Conservation (phyloP, 179 eudicot species). For the Spinacia oleracea region DNA sequence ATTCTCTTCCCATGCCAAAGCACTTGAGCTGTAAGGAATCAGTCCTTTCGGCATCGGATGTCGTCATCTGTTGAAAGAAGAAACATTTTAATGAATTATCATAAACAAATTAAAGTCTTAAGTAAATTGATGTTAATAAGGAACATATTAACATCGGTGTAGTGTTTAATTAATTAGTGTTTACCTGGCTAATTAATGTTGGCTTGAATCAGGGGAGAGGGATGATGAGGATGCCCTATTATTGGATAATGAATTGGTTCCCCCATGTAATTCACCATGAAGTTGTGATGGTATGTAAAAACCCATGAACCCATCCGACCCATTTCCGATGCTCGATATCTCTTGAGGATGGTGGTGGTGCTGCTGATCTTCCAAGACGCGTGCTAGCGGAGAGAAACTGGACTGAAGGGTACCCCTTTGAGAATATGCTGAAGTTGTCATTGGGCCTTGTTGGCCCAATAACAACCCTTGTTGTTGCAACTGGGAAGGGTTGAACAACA, state of each 20-base stretch:
- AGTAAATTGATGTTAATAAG: too few species aligned
- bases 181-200: constrained; percentile 29
- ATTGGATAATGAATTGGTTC: constrained; percentile 32
- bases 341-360: constrained; percentile 31
- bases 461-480: constrained; percentile 29
- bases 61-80: constrained; percentile 26
- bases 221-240: constrained; percentile 58
- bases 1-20: constrained; percentile 19
- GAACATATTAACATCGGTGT: background rate
- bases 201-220: constrained; percentile 63
- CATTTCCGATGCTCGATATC: constrained; percentile 23
- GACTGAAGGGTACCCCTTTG: constrained; percentile 74
- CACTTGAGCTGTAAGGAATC: constrained; percentile 21
- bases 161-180: background rate
- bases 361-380: constrained; percentile 35
- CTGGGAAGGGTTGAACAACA: constrained; percentile 31
- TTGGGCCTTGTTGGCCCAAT: constrained; percentile 28
- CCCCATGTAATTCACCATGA: constrained; percentile 51
- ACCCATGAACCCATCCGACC: constrained; percentile 41
- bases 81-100: too few species aligned
- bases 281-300: constrained; percentile 51
- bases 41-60: constrained; percentile 23
- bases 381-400: constrained; percentile 36
- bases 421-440: constrained; percentile 19
- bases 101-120: background rate